These are phyloP conservation scores for Colletotrichum lentis DNA, from an alignment of 2,329 filamentous ascomycete genomes.

Conservation along the genomic window DNA sequence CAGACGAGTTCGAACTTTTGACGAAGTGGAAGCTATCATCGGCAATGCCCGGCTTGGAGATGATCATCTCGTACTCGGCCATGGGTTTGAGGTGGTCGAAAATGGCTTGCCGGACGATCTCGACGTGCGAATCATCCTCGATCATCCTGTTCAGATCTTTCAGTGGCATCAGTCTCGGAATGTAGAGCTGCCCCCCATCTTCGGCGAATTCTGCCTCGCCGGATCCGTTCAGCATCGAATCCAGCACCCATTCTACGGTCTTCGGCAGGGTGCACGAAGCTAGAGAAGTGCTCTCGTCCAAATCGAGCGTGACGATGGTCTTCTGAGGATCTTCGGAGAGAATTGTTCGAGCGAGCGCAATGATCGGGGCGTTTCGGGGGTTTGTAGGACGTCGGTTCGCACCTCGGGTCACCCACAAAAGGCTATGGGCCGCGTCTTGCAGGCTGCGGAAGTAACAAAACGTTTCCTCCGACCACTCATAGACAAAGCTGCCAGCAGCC, in stretches of 20 bases:
- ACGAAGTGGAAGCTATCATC: conserved; percentile 43
- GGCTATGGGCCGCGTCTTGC: conserved; percentile 47
- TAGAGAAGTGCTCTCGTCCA: conserved; percentile 42
- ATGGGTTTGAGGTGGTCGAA: background rate
- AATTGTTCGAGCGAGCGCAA: conserved; percentile 58
- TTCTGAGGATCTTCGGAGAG: conserved; percentile 59
- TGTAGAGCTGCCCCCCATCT: conserved; percentile 48
- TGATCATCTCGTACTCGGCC: conserved; percentile 38
- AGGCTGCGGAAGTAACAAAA: conserved; percentile 55
- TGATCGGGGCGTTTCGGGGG: conserved; percentile 51
- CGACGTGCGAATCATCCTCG: conserved; percentile 43
- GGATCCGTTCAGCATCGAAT: conserved; percentile 30
- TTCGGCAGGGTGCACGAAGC: conserved; percentile 42
- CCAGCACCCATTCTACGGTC: conserved; percentile 42
- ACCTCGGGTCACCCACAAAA: conserved; percentile 59
- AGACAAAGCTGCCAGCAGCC: conserved; percentile 47
- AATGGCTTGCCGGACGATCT: background rate
- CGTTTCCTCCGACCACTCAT: conserved; percentile 49
- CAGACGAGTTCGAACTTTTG: conserved; percentile 18
- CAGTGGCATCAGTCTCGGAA: conserved; percentile 57
- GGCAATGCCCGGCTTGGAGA: conserved; percentile 43
- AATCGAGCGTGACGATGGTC: conserved; percentile 55
- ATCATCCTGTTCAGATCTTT: conserved; percentile 54
- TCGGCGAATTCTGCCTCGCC: conserved; percentile 57
- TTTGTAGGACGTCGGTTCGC: conserved; percentile 49